Conservation (phyloP, 306 rosid genomes). For the Ormosia semicastrata region DNA sequence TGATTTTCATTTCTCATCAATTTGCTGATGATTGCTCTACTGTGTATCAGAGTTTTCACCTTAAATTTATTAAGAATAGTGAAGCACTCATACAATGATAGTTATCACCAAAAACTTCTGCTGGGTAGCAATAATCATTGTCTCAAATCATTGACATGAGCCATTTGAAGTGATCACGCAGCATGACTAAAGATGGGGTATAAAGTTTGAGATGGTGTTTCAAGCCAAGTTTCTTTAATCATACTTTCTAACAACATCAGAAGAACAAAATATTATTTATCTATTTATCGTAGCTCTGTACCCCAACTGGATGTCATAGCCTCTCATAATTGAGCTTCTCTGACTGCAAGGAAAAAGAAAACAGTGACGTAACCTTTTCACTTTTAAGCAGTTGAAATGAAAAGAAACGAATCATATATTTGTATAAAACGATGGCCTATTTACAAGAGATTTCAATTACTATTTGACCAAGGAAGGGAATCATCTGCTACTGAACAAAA, state of each 20-base stretch:
- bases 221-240: slow-evolving; percentile 4
- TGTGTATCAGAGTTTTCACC: slow-evolving; percentile 13
- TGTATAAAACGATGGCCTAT: not conserved
- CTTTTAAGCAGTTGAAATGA: not conserved
- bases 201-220: not conserved
- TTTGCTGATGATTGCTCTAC: not conserved
- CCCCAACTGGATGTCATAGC: slow-evolving; percentile 41
- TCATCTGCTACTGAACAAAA: not conserved
- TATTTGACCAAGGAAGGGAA: not conserved
- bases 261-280: not conserved
- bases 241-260: not conserved
- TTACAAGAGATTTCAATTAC: not conserved
- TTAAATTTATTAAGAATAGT: not conserved
- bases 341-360: slow-evolving; percentile 59
- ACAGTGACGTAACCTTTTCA: not conserved
- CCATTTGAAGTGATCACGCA: slow-evolving; percentile 10
- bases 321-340: slow-evolving; percentile 91
- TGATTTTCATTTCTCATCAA: slow-evolving; percentile 4
- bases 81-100: slow-evolving; percentile 11
- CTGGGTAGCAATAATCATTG: not conserved
- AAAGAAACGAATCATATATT: not conserved
- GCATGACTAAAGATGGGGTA: not conserved
- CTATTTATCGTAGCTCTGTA: not conserved
- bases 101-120: slow-evolving; percentile 13
- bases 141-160: slow-evolving; percentile 4